A percentile compares a stretch with the other conserved stretches of the same genome.
Conservation (phyloP, 2,329 filamentous ascomycete species). For the Microdochium bolleyi region DNA sequence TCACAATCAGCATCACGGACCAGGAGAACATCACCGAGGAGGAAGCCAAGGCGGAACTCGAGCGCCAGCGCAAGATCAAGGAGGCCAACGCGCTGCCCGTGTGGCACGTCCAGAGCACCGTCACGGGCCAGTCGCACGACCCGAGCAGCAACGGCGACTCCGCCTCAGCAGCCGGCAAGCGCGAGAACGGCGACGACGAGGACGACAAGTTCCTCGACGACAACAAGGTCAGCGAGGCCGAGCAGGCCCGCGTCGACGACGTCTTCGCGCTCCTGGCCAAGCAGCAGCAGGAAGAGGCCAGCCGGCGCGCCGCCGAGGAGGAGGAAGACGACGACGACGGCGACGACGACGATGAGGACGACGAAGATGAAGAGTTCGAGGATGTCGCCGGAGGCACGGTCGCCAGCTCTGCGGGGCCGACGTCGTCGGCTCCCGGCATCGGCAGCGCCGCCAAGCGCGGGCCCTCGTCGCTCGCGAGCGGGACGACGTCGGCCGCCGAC, state of each 20-base stretch:
- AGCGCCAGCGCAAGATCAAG: conserved; percentile 57
- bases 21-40: conserved; percentile 58
- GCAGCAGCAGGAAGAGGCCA: conserved; percentile 41
- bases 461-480: conserved; percentile 12
- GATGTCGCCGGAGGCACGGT: conserved; percentile 14
- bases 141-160: conserved; percentile 22
- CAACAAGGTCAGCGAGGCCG: conserved; percentile 27
- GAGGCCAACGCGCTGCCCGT: conserved; percentile 61
- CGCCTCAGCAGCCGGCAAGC: conserved; percentile 23
- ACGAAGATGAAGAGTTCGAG: conserved; percentile 24
- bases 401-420: neutral
- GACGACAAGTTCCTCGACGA: conserved; percentile 33
- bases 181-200: conserved; percentile 34
- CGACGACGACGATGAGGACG: conserved; percentile 18
- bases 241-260: conserved; percentile 49
- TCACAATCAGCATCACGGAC: conserved; percentile 62
- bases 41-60: conserved; percentile 56
- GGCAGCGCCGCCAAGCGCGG: conserved; percentile 17
- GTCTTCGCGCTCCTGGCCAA: conserved; percentile 62
- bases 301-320: conserved; percentile 37
- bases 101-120: conserved; percentile 66
- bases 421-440: conserved; percentile 6
- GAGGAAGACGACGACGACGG: conserved; percentile 34
- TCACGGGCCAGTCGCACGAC: conserved; percentile 54
- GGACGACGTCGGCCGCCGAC: conserved; percentile 19